A percentile compares a stretch with the other conserved stretches of the same genome.
phyloP scores from a whole-genome alignment of 352 stramenopile genomes.

The Pythium dissimile region DNA sequence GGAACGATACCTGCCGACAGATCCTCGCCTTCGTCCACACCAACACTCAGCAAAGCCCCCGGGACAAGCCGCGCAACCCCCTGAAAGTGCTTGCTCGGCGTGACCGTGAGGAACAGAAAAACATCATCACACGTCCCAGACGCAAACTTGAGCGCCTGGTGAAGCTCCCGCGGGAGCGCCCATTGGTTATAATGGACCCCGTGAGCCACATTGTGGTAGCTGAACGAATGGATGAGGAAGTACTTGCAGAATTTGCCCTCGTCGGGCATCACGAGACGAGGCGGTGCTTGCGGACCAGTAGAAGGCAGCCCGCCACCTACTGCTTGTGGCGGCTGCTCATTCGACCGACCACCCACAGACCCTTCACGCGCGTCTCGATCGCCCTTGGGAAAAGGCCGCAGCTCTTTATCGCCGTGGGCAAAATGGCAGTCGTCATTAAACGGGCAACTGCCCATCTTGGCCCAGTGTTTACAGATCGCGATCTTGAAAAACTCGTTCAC shows the following conservation, averaged over 20 bases:
- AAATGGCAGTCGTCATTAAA: constrained; percentile 97
- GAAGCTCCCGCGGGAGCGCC: constrained; percentile 42
- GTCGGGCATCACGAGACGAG: constrained; percentile 47
- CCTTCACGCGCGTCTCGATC: constrained; percentile 42
- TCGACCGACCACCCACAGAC: constrained; percentile 1
- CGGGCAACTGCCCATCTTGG: constrained; percentile 93
- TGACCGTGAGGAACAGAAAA: constrained; percentile 76
- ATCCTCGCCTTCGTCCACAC: constrained; percentile 46
- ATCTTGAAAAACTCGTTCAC: constrained; percentile 98
- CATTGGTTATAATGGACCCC: constrained; percentile 75
- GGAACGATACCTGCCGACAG: constrained; percentile 44
- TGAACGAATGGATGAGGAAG: constrained; percentile 74
- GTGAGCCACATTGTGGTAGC: constrained; percentile 81
- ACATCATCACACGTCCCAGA: constrained; percentile 75
- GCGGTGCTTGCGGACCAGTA: not conserved
- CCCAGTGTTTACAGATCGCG: constrained; percentile 96
- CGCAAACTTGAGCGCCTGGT: constrained; percentile 66
- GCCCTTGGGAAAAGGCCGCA: constrained; percentile 84
- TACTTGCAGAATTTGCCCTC: constrained; percentile 80
- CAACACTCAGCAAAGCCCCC: constrained; percentile 33
- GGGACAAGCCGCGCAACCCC: constrained; percentile 50
- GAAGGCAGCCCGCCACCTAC: not conserved
- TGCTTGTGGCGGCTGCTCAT: not conserved
- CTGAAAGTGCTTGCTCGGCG: constrained; percentile 77
- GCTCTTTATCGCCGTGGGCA: constrained; percentile 93